phyloP scores from a whole-genome alignment of 2,329 filamentous ascomycete species.

The Xylariaceae sp. region DNA sequence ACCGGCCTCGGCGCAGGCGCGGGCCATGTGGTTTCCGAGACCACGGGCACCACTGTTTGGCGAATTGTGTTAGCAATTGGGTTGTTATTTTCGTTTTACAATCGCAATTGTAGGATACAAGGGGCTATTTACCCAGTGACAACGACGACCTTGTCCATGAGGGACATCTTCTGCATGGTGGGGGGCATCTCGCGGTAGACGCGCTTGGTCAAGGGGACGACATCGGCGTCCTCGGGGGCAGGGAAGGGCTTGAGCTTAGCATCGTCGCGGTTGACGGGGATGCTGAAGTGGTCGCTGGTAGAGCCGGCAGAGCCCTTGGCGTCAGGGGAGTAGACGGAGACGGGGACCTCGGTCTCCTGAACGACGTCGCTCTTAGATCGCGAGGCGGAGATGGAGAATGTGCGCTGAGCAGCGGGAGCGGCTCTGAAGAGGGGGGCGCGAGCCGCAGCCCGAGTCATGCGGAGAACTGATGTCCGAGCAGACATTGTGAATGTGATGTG shows the following conservation, averaged over 20 bases:
- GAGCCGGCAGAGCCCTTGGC: slow-evolving; percentile 39
- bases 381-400: slow-evolving; percentile 35
- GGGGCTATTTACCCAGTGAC: slow-evolving; percentile 57
- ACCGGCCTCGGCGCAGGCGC: slow-evolving; percentile 70
- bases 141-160: slow-evolving; percentile 66
- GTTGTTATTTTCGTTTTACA: too few species aligned
- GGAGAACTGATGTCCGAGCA: slow-evolving; percentile 30
- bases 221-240: slow-evolving; percentile 42
- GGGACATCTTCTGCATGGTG: slow-evolving; percentile 63
- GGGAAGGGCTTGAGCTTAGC: slow-evolving; percentile 40
- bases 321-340: slow-evolving; percentile 48
- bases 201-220: slow-evolving; percentile 48
- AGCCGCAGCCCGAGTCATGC: slow-evolving; percentile 30
- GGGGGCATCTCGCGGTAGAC: slow-evolving; percentile 54
- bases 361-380: slow-evolving; percentile 48
- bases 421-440: slow-evolving; percentile 24
- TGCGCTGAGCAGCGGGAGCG: slow-evolving; percentile 30
- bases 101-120: too few species aligned
- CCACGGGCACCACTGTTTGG: slow-evolving; percentile 62
- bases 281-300: slow-evolving; percentile 48
- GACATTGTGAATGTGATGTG: slow-evolving; percentile 28
- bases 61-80: slow-evolving; percentile 25
- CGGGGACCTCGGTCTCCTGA: slow-evolving; percentile 52
- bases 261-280: slow-evolving; percentile 45
- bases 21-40: slow-evolving; percentile 73